Evolutionary conservation across 805 yeast genomes (phyloP), one percentile per base, ranked within the genome.

Genomic region (Candida andamanensis): DNA sequence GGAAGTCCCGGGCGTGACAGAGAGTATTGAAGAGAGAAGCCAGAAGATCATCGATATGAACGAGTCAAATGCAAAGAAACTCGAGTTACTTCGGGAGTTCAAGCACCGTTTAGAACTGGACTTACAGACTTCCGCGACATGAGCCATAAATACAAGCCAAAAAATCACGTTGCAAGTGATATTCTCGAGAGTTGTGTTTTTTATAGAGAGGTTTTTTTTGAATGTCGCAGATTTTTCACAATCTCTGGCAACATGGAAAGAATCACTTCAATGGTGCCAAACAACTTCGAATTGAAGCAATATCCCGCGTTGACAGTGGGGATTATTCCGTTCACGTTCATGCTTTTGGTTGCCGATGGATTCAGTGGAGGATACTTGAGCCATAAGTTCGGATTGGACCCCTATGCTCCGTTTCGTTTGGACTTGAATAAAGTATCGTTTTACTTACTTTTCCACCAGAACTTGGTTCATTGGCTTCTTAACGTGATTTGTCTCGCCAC

Each of bases 401-500:
- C 92, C 10, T 52, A 61, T 30, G 74, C 85, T 2, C 59, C 81
- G 4, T 60, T 72, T 37, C 40, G 52, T 18, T 48, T 65, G 29
- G 63, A 63, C 37, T 45, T 78, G 41, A 69, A 69, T 49, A 50
- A 74, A 25, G 49, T 80, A n/a, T 77, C 92, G 6, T 69, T 84
- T 44, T 86, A 82, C 51, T 83, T 87, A 2, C 56, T 85, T 46
- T 76, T 76, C 17, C 95, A 86, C 54, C 46, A 62, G n/a, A 68
- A 72, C 15, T 41, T 74, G 15, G 39, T 78, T 31, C 95, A 85
- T 51, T 59, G 86, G 51, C 28, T 72, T 4, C 56, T 81, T 45
- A 85, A 85, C 46, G 36, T 74, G 6, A 38, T 75, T 23, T 70
- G 80, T 1, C 50, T 86, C 27, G 62, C 72, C 36, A 71, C 80